These are phyloP conservation scores for Turritis glabra DNA, from an alignment of 345 rosid genomes.

Conservation along the genomic window DNA sequence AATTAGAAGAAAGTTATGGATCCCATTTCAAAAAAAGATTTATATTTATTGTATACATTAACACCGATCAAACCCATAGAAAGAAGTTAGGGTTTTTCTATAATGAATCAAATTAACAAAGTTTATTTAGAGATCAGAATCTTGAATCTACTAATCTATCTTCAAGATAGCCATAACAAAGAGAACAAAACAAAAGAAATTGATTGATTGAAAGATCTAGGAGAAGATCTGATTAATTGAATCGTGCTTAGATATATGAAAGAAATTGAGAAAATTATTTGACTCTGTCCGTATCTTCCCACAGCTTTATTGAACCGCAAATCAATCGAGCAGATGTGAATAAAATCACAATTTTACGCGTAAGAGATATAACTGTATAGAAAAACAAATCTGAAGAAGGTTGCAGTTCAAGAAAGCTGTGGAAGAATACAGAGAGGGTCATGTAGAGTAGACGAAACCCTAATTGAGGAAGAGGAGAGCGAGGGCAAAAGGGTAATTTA, in stretches of 20 bases:
- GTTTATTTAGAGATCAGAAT: neutral
- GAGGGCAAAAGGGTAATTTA: constrained; percentile 6
- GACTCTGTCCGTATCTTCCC: constrained; percentile 82
- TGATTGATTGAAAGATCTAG: constrained; percentile 18
- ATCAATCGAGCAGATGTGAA: constrained; percentile 1
- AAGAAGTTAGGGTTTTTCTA: constrained; percentile 15
- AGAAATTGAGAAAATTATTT: neutral
- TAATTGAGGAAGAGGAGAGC: neutral
- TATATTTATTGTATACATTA: neutral
- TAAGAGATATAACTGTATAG: neutral
- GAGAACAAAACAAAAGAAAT: neutral
- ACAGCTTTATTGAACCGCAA: constrained; percentile 93
- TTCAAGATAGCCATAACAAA: neutral
- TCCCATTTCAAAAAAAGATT: neutral
- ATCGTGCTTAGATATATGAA: neutral
- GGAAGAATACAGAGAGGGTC: constrained; percentile 90
- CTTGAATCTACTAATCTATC: neutral
- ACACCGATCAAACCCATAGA: neutral
- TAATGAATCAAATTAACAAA: neutral
- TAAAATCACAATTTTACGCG: neutral
- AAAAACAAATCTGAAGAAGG: neutral
- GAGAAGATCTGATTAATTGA: neutral
- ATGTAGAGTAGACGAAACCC: constrained; percentile 38
- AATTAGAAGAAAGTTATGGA: neutral
- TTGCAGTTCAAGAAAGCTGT: constrained; percentile 99